Base-by-base conservation (phyloP, 768 basidiomycete species). In the Mycena venus region DNA sequence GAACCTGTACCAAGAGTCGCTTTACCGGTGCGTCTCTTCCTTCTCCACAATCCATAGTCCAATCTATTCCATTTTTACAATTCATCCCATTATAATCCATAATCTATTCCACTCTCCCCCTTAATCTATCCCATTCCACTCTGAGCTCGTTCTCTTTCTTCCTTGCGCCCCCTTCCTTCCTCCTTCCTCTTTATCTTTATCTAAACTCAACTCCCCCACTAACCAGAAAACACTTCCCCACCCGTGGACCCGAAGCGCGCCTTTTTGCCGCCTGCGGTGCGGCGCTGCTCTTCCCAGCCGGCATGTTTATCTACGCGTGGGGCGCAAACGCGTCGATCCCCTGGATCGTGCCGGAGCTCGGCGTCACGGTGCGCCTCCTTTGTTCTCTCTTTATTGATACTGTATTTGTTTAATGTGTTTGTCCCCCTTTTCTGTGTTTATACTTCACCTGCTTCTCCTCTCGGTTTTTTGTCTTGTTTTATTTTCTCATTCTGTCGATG, bases 301-400 rank as follows among this genome's bases (percentile, higher is more conserved):
- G 88, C 14, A 90, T 91, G 85, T 89, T 93, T 82, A 88, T 93
- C 63, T 94, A 91, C 75, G 91, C 91, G 0, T 94, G 91, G 90
- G 89, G 90, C 1, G 86, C 89, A 17, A 86, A 80, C 63, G 73
- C 86, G 2, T 71, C 73, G 25, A 85, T 92, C 5, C 86, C 84
- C 53, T 93, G 92, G 92, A 87, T 90, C 32, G 89, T 83, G 6
- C 87, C 87, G 2, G 82, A 84, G 38, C 85, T 91, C 38, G 91
- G 88, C 17, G 83, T 91, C 23, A 80, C 79, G 27, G 84, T 85
- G 75, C 62, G 81, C 36, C 21, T 21, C n/a, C 49, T 68, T 55
- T 31, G n/a, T 61, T 61, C 25, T 61, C 42, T 61, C 36, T 29
- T 27, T 27, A 38, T 59, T 38, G 38, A 38, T 38, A 34, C 58